A percentile compares a stretch with the other conserved stretches of the same genome.
phyloP scores from a whole-genome alignment of 345 rosid species.

The Bretschneidera sinensis region DNA sequence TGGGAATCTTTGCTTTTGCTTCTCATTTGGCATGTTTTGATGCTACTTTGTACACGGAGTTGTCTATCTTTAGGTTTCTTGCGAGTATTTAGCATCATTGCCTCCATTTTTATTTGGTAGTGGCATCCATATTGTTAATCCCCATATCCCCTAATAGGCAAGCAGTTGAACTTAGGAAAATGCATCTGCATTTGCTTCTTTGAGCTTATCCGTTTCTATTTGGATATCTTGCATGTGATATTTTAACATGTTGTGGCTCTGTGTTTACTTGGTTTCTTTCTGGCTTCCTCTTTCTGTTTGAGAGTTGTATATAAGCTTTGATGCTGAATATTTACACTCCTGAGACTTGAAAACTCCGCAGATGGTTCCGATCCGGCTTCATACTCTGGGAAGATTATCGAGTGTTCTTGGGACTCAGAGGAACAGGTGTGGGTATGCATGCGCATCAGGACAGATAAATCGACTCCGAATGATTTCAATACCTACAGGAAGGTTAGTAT shows the following conservation, averaged over 20 bases:
- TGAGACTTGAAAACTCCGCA: slow-evolving; percentile 27
- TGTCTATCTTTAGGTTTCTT: neutral
- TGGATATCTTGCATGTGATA: neutral
- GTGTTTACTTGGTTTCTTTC: neutral
- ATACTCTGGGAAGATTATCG: slow-evolving; percentile 80
- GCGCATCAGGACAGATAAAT: slow-evolving; percentile 82
- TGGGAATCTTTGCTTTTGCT: too few relatives aligned
- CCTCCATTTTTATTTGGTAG: neutral
- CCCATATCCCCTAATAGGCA: neutral
- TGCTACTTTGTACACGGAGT: neutral
- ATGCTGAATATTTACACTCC: neutral
- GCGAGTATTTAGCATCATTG: neutral
- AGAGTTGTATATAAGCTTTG: neutral
- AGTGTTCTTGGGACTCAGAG: slow-evolving; percentile 78
- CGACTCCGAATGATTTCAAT: slow-evolving; percentile 81
- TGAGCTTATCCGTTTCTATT: neutral
- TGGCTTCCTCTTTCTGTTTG: too few relatives aligned
- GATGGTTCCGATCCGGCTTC: slow-evolving; percentile 67
- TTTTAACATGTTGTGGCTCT: neutral
- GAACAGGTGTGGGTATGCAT: slow-evolving; percentile 64
- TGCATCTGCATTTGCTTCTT: neutral
- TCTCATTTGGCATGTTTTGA: too few relatives aligned
- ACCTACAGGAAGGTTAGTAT: slow-evolving; percentile 75
- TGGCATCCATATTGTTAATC: too few relatives aligned
- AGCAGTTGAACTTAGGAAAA: too few relatives aligned